These are phyloP conservation scores for Quercus phellos DNA, from an alignment of 331 rosid genomes.

Conservation along the genomic window DNA sequence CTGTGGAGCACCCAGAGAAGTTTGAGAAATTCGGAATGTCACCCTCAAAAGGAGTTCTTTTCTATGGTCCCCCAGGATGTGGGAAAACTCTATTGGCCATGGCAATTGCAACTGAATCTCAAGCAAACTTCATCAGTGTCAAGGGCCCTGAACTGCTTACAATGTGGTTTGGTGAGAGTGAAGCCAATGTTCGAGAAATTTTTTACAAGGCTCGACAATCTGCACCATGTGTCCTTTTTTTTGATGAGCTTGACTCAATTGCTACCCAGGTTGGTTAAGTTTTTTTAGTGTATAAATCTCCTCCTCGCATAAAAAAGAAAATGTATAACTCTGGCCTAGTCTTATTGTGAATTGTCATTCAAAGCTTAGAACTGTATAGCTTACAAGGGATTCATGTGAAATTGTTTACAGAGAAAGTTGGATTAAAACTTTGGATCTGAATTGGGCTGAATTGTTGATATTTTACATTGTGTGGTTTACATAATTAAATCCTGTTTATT, in stretches of 20 bases:
- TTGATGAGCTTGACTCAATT: constrained; percentile 75
- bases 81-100: constrained; percentile 72
- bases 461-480: background rate
- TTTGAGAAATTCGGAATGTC: constrained; percentile 72
- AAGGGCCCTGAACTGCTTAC: constrained; percentile 71
- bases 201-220: constrained; percentile 71
- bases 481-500: background rate
- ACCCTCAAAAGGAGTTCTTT: constrained; percentile 78
- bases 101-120: constrained; percentile 73
- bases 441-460: background rate
- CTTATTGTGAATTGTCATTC: background rate
- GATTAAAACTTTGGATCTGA: background rate
- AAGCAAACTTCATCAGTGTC: constrained; percentile 69
- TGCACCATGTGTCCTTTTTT: constrained; percentile 77
- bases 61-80: constrained; percentile 81
- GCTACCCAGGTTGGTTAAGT: constrained; percentile 52
- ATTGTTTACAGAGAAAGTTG: background rate
- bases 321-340: background rate
- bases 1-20: constrained; percentile 69
- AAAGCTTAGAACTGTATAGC: background rate
- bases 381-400: background rate
- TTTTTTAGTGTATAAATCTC: background rate
- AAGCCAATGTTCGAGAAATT: constrained; percentile 73
- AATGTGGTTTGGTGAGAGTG: constrained; percentile 85
- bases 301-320: background rate